phyloP scores from a whole-genome alignment of 208 protist species.

The Trypanosoma avium region DNA sequence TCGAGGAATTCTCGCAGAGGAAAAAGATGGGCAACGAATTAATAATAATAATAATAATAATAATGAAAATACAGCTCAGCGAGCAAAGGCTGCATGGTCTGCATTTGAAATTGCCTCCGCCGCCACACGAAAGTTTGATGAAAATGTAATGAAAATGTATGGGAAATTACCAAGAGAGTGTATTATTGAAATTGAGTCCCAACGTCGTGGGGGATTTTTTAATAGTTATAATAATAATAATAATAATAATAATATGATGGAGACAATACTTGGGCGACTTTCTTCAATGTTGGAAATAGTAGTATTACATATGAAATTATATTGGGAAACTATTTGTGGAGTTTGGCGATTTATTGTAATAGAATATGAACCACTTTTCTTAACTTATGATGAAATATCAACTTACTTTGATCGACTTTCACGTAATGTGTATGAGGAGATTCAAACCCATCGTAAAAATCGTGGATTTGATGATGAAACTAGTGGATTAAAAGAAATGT shows the following conservation, averaged over 20 bases:
- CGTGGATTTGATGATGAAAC: slow-evolving; percentile 5
- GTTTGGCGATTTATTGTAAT: slow-evolving; percentile 8
- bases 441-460: slow-evolving; percentile 14
- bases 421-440: neutral
- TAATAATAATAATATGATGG: neutral
- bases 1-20: slow-evolving; percentile 25
- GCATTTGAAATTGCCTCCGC: slow-evolving; percentile 9
- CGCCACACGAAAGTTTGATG: slow-evolving; percentile 8
- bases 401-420: neutral
- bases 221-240: too few species aligned
- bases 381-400: neutral
- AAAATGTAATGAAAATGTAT: neutral
- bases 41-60: too few species aligned
- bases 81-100: slow-evolving; percentile 3
- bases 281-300: slow-evolving; percentile 9
- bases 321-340: slow-evolving; percentile 13
- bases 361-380: slow-evolving; percentile 9
- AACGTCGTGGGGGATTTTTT: too few species aligned
- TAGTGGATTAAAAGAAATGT: slow-evolving; percentile 1
- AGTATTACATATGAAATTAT: slow-evolving; percentile 8
- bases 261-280: neutral
- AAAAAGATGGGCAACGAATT: slow-evolving; percentile 14
- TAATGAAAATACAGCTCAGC: slow-evolving; percentile 11
- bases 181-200: slow-evolving; percentile 19
- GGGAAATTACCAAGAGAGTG: slow-evolving; percentile 7